phyloP scores from a whole-genome alignment of 2,329 filamentous ascomycete genomes.

The Xylariaceae sp. region DNA sequence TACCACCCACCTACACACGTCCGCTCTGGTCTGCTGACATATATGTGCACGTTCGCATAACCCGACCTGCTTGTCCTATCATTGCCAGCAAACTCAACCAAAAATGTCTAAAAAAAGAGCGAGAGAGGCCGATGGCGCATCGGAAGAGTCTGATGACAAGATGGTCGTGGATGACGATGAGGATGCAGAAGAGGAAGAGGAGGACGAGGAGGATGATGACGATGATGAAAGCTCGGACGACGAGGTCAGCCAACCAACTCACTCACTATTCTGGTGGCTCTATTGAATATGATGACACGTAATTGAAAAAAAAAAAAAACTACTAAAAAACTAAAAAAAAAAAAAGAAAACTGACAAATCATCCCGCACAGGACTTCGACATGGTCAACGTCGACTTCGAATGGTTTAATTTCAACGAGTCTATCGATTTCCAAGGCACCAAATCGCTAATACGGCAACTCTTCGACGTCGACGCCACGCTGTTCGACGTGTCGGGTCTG shows the following conservation, averaged over 20 bases:
- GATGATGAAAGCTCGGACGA: conserved; percentile 45
- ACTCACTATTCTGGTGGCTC: background rate
- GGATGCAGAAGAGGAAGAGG: conserved; percentile 46
- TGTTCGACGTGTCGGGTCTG: conserved; percentile 83
- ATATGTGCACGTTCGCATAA: background rate
- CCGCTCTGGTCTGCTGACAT: background rate
- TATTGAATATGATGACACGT: too few species aligned
- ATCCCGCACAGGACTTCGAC: conserved; percentile 64
- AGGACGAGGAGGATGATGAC: conserved; percentile 43
- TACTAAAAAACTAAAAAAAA: too few species aligned
- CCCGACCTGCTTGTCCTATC: background rate
- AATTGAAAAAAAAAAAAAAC: too few species aligned
- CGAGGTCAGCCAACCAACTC: conserved; percentile 34
- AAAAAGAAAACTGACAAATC: conserved; percentile 11
- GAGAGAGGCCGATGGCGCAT: conserved; percentile 42
- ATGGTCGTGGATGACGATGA: conserved; percentile 41
- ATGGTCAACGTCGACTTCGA: conserved; percentile 96
- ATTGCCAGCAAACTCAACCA: background rate
- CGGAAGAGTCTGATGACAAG: conserved; percentile 40
- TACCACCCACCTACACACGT: too few species aligned
- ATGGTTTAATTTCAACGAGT: conserved; percentile 91
- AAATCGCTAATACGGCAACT: conserved; percentile 87
- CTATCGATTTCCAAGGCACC: conserved; percentile 90
- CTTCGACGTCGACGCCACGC: conserved; percentile 77
- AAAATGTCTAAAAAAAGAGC: conserved; percentile 48